phyloP scores from a whole-genome alignment of 2,329 filamentous ascomycete genomes.

The Gaeumannomyces tritici region DNA sequence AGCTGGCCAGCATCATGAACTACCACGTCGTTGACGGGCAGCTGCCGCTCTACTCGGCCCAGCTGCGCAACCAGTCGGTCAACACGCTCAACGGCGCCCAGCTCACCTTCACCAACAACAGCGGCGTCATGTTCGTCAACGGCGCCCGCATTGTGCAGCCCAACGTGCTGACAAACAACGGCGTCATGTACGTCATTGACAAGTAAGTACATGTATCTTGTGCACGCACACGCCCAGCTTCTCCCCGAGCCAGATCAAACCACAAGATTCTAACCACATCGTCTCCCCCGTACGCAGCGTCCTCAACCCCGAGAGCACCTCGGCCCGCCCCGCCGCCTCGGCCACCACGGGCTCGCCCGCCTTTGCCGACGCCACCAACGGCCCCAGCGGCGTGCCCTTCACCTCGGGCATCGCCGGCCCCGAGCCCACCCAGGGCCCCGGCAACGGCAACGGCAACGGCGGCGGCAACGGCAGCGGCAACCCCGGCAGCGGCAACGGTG shows the following conservation, averaged over 20 bases:
- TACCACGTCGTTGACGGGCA: slow-evolving; percentile 55
- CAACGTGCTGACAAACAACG: slow-evolving; percentile 42
- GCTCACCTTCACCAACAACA: slow-evolving; percentile 31
- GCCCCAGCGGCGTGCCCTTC: slow-evolving; percentile 37
- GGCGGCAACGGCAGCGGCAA: slow-evolving; percentile 16
- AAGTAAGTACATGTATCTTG: slow-evolving; percentile 29
- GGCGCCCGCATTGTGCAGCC: slow-evolving; percentile 36
- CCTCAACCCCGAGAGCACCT: slow-evolving; percentile 44
- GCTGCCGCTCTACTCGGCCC: slow-evolving; percentile 37
- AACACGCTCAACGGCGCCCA: slow-evolving; percentile 34
- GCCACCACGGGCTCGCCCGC: slow-evolving; percentile 37
- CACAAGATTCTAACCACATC: not conserved
- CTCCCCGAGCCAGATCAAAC: no score
- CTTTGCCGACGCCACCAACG: slow-evolving; percentile 42
- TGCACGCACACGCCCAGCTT: no score
- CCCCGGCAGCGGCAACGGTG: not conserved
- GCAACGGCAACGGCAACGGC: slow-evolving; percentile 11
- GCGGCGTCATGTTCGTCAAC: slow-evolving; percentile 35
- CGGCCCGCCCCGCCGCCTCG: slow-evolving; percentile 28
- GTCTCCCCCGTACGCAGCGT: slow-evolving; percentile 25
- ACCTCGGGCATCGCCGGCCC: slow-evolving; percentile 35
- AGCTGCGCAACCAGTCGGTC: slow-evolving; percentile 19
- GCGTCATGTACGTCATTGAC: slow-evolving; percentile 49
- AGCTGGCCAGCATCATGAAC: slow-evolving; percentile 42
- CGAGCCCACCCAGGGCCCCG: slow-evolving; percentile 26